These are phyloP conservation scores for Penicillium angulare DNA, from an alignment of 495 filamentous ascomycete genomes.

Conservation along the genomic window DNA sequence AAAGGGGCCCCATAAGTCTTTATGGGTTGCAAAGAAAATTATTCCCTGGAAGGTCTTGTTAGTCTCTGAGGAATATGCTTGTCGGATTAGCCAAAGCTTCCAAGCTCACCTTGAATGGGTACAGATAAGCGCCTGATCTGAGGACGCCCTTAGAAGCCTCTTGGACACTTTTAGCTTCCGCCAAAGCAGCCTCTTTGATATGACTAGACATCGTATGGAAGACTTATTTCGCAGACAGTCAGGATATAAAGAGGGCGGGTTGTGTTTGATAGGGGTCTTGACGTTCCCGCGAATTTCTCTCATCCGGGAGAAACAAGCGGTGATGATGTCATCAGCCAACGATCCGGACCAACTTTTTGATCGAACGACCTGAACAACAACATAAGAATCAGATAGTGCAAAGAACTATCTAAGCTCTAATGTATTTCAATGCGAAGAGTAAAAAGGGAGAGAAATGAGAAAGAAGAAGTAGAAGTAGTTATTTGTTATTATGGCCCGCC, in stretches of 20 bases:
- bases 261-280: neutral
- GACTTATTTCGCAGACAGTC: too few relatives aligned
- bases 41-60: constrained; percentile 55
- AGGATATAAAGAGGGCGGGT: neutral
- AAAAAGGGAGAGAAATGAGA: too few relatives aligned
- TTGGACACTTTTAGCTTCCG: constrained; percentile 40
- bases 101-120: constrained; percentile 70
- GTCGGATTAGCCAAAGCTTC: neutral
- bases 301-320: too few relatives aligned
- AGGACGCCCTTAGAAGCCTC: constrained; percentile 59
- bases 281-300: too few relatives aligned
- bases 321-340: too few relatives aligned
- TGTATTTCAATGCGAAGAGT: too few relatives aligned
- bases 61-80: neutral
- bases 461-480: too few relatives aligned
- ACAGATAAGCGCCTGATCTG: constrained; percentile 74
- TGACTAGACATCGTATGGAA: constrained; percentile 46
- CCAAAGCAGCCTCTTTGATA: constrained; percentile 39
- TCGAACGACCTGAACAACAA: too few relatives aligned
- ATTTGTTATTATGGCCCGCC: too few relatives aligned
- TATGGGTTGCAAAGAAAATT: constrained; percentile 61
- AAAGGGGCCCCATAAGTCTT: constrained; percentile 61
- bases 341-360: too few relatives aligned
- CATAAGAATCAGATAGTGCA: too few relatives aligned
- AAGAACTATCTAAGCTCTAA: too few relatives aligned